These are phyloP conservation scores for Mycena kentingensis DNA, from an alignment of 768 basidiomycete species.

Conservation along the genomic window DNA sequence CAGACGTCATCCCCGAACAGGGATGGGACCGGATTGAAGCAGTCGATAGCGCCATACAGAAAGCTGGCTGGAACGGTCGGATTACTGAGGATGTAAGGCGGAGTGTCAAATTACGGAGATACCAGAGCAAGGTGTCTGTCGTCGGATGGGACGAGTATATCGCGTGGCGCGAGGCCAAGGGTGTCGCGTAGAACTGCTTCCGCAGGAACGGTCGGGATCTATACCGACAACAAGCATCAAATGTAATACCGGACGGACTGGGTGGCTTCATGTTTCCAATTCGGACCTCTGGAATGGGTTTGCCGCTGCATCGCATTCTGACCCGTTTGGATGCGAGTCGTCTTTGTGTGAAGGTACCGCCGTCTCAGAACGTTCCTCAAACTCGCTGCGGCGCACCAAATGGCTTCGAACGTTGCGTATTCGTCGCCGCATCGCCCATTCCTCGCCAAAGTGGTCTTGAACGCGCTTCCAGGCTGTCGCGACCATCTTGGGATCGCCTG, in stretches of 20 bases:
- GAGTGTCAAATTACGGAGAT: constrained; percentile 74
- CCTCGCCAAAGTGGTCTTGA: constrained; percentile 53
- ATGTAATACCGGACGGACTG: no score
- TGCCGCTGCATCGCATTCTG: constrained; percentile 12
- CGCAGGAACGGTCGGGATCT: no score
- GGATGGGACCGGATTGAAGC: constrained; percentile 93
- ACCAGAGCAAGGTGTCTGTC: constrained; percentile 72
- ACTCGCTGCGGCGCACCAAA: no score
- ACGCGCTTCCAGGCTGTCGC: constrained; percentile 59
- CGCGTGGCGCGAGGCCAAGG: constrained; percentile 63
- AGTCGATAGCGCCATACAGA: constrained; percentile 87
- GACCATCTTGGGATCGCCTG: constrained; percentile 48
- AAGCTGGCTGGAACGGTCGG: constrained; percentile 85
- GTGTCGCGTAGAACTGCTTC: neutral
- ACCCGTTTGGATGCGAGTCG: neutral
- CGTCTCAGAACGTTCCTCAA: no score
- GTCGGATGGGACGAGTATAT: constrained; percentile 79
- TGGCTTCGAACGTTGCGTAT: no score
- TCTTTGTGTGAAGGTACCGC: no score
- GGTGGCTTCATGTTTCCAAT: no score
- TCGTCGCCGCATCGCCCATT: constrained; percentile 46
- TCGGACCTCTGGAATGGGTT: no score
- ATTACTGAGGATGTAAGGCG: constrained; percentile 83
- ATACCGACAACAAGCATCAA: no score
- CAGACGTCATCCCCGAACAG: constrained; percentile 89